Percentiles rank a stretch among this genome's conserved stretches.
These are phyloP conservation scores for Coniferiporia sulphurascens DNA, from an alignment of 1,284 basidiomycete species.

Conservation along the genomic window DNA sequence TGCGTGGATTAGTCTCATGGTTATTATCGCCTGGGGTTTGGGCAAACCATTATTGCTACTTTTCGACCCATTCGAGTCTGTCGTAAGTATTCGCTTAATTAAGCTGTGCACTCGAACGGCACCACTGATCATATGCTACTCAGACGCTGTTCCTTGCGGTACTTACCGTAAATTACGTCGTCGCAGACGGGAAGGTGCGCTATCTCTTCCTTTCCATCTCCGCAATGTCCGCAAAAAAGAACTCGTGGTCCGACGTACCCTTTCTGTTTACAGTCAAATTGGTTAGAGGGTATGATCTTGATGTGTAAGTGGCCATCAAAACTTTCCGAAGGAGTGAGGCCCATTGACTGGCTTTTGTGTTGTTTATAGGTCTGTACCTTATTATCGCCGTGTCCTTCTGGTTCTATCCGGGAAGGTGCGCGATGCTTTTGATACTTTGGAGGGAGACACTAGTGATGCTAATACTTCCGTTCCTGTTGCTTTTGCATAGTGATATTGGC, in stretches of 20 bases:
- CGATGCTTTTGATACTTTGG: neutral
- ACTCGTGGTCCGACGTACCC: no score
- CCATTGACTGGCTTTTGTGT: conserved; percentile 2
- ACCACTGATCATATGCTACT: neutral
- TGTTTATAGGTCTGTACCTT: conserved; percentile 46
- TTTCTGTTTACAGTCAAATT: conserved; percentile 58
- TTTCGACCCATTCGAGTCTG: conserved; percentile 79
- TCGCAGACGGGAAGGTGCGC: conserved; percentile 50
- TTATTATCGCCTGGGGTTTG: conserved; percentile 62
- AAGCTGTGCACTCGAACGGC: no score
- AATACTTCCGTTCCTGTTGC: neutral
- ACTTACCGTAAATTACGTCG: conserved; percentile 57
- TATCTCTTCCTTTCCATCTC: neutral
- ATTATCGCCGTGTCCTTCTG: conserved; percentile 61
- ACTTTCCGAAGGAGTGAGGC: neutral
- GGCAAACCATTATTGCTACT: conserved; percentile 67
- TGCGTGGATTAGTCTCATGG: conserved; percentile 41
- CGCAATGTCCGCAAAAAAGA: no score
- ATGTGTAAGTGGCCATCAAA: conserved; percentile 36
- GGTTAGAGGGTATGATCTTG: conserved; percentile 52
- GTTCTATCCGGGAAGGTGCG: conserved; percentile 50
- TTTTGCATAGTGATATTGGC: conserved; percentile 7
- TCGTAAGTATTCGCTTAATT: no score
- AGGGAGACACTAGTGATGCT: neutral
- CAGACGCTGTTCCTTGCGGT: conserved; percentile 39